Percentiles rank a stretch among this genome's conserved stretches.
phyloP scores from a whole-genome alignment of 257 asterid species.

The Fraxinus americana region DNA sequence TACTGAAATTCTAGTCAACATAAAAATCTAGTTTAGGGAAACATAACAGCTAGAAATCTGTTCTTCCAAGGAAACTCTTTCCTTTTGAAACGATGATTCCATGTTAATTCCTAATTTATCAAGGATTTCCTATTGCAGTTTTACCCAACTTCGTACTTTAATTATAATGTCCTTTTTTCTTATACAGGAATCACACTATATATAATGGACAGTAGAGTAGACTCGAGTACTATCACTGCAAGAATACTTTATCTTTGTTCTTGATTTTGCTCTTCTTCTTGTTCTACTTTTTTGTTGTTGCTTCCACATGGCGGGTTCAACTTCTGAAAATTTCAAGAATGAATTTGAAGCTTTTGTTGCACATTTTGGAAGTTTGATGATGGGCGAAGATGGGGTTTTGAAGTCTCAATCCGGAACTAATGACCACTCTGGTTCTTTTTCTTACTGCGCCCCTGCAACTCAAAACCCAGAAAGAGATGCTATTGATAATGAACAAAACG shows the following conservation, averaged over 20 bases:
- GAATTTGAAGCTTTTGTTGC: background rate
- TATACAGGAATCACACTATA: background rate
- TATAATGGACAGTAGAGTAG: background rate
- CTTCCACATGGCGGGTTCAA: slow-evolving; percentile 12
- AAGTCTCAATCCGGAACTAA: background rate
- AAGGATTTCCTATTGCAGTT: background rate
- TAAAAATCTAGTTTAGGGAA: background rate
- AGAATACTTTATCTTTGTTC: background rate
- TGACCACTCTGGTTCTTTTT: background rate
- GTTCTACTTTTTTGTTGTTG: background rate
- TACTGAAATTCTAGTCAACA: background rate
- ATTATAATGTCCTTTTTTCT: background rate
- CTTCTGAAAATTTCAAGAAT: slow-evolving; percentile 1
- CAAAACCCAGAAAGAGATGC: background rate
- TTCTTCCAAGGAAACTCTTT: background rate
- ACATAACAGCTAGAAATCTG: background rate
- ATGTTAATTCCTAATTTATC: background rate
- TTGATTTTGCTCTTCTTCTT: background rate
- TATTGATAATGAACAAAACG: background rate
- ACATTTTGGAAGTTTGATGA: background rate
- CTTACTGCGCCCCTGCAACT: background rate
- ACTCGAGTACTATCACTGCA: background rate
- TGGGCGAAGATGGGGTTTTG: background rate
- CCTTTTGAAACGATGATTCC: background rate
- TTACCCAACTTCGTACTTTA: background rate